These are phyloP conservation scores for Talaromyces sp. DNA, from an alignment of 2,329 filamentous ascomycete species.

Conservation along the genomic window DNA sequence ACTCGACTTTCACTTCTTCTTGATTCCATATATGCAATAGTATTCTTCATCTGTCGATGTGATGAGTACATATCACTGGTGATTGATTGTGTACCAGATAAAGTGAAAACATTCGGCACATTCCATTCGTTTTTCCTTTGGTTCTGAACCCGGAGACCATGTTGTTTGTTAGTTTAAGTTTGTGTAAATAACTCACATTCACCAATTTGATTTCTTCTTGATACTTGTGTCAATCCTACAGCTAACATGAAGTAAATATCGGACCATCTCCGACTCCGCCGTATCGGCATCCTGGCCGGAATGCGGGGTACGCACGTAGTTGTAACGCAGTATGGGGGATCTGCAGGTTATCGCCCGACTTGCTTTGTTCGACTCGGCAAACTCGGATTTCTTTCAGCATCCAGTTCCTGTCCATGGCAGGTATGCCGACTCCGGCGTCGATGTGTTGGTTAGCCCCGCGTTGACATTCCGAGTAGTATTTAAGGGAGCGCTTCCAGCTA, in stretches of 20 bases:
- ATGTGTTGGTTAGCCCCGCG: neutral
- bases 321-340: neutral
- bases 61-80: neutral
- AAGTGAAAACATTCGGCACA: neutral
- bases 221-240: neutral
- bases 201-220: neutral
- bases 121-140: neutral
- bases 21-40: neutral
- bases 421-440: neutral
- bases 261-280: neutral
- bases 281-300: neutral
- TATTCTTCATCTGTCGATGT: neutral
- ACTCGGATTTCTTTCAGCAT: neutral
- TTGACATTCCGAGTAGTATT: neutral
- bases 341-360: neutral
- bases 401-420: neutral
- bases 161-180: neutral
- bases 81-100: neutral
- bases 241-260: neutral
- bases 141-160: neutral
- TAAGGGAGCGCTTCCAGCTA: neutral
- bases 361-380: neutral
- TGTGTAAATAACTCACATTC: neutral
- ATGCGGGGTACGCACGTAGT: neutral
- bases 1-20: constrained; percentile 38